Evolutionary conservation across 1,284 basidiomycete species (phyloP).

Genomic region (Schizophyllum commune): DNA sequence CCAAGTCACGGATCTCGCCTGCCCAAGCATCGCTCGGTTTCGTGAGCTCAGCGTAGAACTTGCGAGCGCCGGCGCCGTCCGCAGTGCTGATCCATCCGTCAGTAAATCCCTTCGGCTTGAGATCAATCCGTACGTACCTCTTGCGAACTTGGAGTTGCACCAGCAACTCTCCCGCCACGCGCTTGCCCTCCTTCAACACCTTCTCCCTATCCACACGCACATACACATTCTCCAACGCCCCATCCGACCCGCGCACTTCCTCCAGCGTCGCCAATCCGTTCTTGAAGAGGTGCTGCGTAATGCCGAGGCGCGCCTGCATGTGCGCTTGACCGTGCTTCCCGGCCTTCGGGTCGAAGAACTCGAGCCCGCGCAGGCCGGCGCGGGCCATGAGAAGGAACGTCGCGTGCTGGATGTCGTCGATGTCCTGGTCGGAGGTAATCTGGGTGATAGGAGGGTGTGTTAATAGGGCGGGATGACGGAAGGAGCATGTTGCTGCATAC

Average conservation of each 20-base stretch:
- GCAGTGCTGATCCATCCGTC: conserved; percentile 42
- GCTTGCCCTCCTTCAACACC: conserved; percentile 56
- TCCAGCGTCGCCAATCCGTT: conserved; percentile 66
- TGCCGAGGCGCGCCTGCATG: conserved; percentile 86
- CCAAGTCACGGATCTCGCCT: conserved; percentile 66
- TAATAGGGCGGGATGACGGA: neutral
- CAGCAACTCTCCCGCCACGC: conserved; percentile 63
- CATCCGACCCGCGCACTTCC: conserved; percentile 49
- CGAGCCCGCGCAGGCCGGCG: conserved; percentile 71
- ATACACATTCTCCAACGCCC: conserved; percentile 59
- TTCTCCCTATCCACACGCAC: conserved; percentile 66
- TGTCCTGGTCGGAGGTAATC: conserved; percentile 60
- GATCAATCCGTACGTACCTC: conserved; percentile 20
- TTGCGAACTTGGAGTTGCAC: conserved; percentile 75
- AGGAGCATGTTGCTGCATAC: conserved; percentile 33
- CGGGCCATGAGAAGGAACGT: conserved; percentile 81
- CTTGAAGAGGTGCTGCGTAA: conserved; percentile 69
- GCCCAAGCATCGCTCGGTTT: conserved; percentile 66
- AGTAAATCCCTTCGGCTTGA: neutral
- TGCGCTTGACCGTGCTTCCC: conserved; percentile 88
- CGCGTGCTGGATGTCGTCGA: conserved; percentile 72
- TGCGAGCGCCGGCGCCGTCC: conserved; percentile 66
- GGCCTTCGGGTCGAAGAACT: conserved; percentile 75
- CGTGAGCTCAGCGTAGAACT: conserved; percentile 71
- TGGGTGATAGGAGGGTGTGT: conserved; percentile 19